A percentile compares a stretch with the other conserved stretches of the same genome.
Evolutionary conservation across 495 filamentous ascomycete species (phyloP).

Genomic region (Podospora comata): DNA sequence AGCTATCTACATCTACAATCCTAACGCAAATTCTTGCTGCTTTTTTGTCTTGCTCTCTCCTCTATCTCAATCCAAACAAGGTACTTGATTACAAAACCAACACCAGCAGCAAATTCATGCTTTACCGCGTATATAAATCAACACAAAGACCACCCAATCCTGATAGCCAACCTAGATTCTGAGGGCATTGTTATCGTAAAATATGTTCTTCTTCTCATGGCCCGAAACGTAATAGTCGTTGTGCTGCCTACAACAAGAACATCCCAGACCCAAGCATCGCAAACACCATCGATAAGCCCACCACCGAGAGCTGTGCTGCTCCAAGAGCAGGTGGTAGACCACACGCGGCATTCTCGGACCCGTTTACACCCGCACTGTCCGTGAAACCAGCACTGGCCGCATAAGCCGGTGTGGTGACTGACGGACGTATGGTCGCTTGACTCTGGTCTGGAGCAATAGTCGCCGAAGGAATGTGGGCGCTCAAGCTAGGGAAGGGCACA

Average conservation of each 20-base stretch:
- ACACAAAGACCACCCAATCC: slow-evolving; percentile 3
- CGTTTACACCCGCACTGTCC: slow-evolving; percentile 13
- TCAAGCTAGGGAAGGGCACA: slow-evolving; percentile 48
- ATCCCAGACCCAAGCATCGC: slow-evolving; percentile 43
- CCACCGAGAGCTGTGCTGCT: slow-evolving; percentile 32
- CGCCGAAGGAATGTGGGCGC: slow-evolving; percentile 51
- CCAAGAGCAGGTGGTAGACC: slow-evolving; percentile 34
- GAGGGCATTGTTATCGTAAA: slow-evolving; percentile 7
- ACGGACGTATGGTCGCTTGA: slow-evolving; percentile 30
- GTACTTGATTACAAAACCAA: background rate
- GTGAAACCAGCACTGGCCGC: slow-evolving; percentile 41
- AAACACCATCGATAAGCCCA: slow-evolving; percentile 37
- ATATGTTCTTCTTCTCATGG: background rate
- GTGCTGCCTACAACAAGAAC: slow-evolving; percentile 18
- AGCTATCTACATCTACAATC: background rate
- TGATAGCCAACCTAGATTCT: slow-evolving; percentile 12
- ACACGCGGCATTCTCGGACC: slow-evolving; percentile 32
- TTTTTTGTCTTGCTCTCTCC: background rate
- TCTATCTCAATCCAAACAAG: background rate
- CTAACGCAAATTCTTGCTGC: background rate
- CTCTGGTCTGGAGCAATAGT: slow-evolving; percentile 44
- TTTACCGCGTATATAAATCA: background rate
- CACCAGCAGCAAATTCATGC: background rate
- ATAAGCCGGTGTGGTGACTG: slow-evolving; percentile 36
- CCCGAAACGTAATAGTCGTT: background rate